Conservation (phyloP, 306 rosid species). For the Cucurbita argyrosperma region DNA sequence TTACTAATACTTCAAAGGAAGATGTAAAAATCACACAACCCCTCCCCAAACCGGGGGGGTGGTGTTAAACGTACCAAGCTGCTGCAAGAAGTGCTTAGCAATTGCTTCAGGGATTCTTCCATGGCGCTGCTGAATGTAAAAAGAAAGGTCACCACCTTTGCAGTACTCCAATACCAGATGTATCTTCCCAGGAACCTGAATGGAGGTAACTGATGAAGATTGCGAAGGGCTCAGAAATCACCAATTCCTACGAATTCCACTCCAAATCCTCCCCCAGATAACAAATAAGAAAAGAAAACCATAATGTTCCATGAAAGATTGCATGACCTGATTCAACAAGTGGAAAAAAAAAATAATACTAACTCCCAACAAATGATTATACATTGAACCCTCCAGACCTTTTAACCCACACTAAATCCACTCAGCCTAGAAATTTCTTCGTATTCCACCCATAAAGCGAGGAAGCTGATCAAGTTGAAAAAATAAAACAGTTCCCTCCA, state of each 20-base stretch:
- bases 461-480: background rate
- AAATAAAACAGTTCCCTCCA: background rate
- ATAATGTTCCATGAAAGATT: background rate
- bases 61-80: conserved; percentile 54
- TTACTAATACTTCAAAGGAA: conserved; percentile 3
- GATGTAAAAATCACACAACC: background rate
- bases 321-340: background rate
- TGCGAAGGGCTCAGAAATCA: background rate
- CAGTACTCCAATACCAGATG: conserved; percentile 92
- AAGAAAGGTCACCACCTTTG: conserved; percentile 89
- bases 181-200: conserved; percentile 88
- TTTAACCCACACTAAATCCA: background rate
- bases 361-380: background rate
- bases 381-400: background rate
- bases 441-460: background rate
- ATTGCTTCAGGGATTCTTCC: conserved; percentile 73
- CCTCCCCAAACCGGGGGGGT: background rate
- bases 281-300: background rate
- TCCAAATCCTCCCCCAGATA: background rate
- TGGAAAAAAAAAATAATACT: background rate
- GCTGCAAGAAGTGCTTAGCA: conserved; percentile 91
- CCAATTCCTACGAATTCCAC: background rate
- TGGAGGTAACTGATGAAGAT: background rate
- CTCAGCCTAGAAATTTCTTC: background rate
- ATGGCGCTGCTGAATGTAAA: conserved; percentile 73